phyloP scores from a whole-genome alignment of 2,329 filamentous ascomycete species.

The Aspergillus sp. region DNA sequence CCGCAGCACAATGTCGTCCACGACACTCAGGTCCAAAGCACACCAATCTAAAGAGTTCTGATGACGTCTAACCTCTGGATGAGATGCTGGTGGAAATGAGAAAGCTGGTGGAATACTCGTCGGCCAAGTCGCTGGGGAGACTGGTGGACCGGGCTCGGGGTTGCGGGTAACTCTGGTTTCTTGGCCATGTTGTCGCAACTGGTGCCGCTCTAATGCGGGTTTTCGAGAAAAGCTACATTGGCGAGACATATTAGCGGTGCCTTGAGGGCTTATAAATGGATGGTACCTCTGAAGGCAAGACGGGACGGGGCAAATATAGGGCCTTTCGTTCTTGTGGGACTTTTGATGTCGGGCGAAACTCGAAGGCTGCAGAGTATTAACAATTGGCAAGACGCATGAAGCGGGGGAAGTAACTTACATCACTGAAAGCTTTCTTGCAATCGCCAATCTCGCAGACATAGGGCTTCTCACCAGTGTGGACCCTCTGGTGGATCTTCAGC shows the following conservation, averaged over 20 bases:
- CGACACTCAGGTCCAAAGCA: too few species aligned
- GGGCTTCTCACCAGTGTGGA: background rate
- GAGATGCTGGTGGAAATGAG: too few species aligned
- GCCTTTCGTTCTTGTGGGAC: background rate
- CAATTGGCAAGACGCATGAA: fast-evolving
- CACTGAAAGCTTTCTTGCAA: background rate
- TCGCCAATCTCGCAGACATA: background rate
- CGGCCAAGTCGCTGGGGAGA: too few species aligned
- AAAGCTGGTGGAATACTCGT: too few species aligned
- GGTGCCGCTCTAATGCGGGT: background rate
- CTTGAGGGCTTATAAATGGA: background rate
- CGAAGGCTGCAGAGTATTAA: background rate
- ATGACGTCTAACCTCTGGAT: too few species aligned
- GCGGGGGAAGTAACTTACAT: background rate
- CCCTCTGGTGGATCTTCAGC: background rate
- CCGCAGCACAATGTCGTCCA: too few species aligned
- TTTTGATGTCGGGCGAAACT: background rate
- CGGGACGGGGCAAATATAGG: background rate
- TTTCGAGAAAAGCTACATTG: background rate
- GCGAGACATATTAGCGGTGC: background rate
- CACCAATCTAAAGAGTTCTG: too few species aligned
- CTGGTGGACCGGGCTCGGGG: too few species aligned
- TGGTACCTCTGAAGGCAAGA: background rate
- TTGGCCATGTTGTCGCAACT: background rate
- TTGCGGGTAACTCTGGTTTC: background rate